Evolutionary conservation across 768 basidiomycete species (phyloP).

Genomic region (Trametes punicea): DNA sequence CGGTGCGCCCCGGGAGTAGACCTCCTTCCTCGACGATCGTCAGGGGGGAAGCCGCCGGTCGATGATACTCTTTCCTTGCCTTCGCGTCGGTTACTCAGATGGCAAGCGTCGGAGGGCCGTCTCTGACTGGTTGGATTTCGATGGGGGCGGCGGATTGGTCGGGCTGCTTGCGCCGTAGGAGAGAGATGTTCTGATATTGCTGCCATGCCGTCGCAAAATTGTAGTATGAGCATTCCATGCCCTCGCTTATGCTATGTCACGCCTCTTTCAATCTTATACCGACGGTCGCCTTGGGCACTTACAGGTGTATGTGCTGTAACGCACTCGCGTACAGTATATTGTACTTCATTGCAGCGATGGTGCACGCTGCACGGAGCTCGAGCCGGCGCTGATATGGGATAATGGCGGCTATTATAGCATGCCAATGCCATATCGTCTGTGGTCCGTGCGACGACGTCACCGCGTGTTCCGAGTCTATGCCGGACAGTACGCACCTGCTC

Average conservation of each 20-base stretch:
- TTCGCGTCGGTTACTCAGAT: slow-evolving; percentile 1
- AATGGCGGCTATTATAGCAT: too few relatives aligned
- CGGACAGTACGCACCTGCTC: too few relatives aligned
- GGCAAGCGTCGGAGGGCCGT: slow-evolving; percentile 8
- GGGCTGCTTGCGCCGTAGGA: slow-evolving; percentile 17
- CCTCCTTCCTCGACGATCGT: not conserved
- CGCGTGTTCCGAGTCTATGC: too few relatives aligned
- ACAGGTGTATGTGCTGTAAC: too few relatives aligned
- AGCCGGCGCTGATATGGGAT: too few relatives aligned
- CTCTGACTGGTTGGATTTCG: slow-evolving; percentile 11
- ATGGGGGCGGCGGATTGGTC: slow-evolving; percentile 17
- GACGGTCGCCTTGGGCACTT: too few relatives aligned
- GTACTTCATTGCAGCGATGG: too few relatives aligned
- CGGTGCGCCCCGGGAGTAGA: slow-evolving; percentile 73
- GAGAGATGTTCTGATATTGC: slow-evolving; percentile 24
- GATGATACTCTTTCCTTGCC: not conserved
- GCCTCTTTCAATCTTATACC: slow-evolving; percentile 7
- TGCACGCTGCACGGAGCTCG: too few relatives aligned
- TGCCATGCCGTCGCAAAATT: slow-evolving; percentile 28
- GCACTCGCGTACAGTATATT: too few relatives aligned
- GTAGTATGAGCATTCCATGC: slow-evolving; percentile 32
- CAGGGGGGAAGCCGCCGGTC: slow-evolving; percentile 1
- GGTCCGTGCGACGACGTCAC: too few relatives aligned
- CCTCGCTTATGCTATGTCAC: slow-evolving; percentile 29
- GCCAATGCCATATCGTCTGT: too few relatives aligned